Evolutionary conservation across 305 asterid species (phyloP).

Genomic region (Fraxinus sp.): DNA sequence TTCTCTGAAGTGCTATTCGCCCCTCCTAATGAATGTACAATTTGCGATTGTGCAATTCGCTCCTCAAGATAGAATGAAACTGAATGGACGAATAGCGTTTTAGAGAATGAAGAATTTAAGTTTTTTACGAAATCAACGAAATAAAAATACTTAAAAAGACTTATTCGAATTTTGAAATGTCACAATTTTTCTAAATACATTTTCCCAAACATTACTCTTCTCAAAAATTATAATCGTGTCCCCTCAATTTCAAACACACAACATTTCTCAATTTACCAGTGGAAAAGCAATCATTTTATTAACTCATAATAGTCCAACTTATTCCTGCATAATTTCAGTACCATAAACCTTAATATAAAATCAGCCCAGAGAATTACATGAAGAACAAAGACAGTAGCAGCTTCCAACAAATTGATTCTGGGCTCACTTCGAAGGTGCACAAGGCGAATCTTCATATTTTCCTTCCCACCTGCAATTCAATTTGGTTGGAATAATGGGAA

Average conservation of each 20-base stretch:
- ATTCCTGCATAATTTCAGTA: neutral
- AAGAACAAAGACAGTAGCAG: neutral
- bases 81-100: no score
- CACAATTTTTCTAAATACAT: neutral
- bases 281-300: neutral
- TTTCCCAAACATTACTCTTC: neutral
- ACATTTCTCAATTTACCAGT: neutral
- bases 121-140: neutral
- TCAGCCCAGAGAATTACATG: neutral
- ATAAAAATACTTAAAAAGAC: no score
- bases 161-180: neutral
- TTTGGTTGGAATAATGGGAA: conserved; percentile 14
- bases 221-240: neutral
- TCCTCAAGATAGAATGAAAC: neutral
- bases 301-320: neutral
- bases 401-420: conserved; percentile 4
- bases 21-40: neutral
- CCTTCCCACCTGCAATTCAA: conserved; percentile 72
- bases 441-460: conserved; percentile 63
- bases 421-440: conserved; percentile 34
- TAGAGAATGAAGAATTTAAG: neutral
- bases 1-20: neutral
- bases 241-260: neutral
- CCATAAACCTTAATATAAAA: neutral
- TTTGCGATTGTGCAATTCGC: neutral